Base-by-base conservation (phyloP, 805 yeast genomes). In the Ogataea kodamae region DNA sequence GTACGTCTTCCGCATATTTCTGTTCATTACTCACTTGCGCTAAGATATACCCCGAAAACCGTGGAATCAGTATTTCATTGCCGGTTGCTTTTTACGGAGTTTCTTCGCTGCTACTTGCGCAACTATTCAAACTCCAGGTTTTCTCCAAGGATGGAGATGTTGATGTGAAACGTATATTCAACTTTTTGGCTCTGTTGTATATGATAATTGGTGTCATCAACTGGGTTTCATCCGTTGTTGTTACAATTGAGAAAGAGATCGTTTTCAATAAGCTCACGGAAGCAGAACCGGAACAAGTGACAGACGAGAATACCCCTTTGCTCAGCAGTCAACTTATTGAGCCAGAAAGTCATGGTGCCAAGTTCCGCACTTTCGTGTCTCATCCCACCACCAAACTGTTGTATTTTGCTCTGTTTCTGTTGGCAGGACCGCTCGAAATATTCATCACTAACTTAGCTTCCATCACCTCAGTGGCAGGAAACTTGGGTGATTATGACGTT, bases 71-170 rank as follows among this genome's bases (percentile, higher is more conserved):
- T 19, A 86, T 90, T 26, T 81, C 94, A 33, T 70, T 83, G 27
- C 98, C 98, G 0, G 89, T 90, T 2, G 75, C 95, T 1, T 81
- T 81, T 43, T 89, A 82, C 57, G 98, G 97, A 1, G 51, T 87
- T 18, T 81, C 95, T 5, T 74, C 95, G 2, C 64, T 92, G 35
- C 58, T 89, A 29, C 81, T 84, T 3, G 72, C 95, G 0, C 88
- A 78, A 19, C 54, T 52, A 74, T 27, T 57, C 74, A 53, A 72
- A 68, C 39, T 52, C 69, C 15, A 43, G 46, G 6, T 62, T 65
- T 78, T 59, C 31, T 21, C 41, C 4, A 49, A 49, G 11, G 11
- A 33, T 12, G 48, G 42, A 1, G 24, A 32, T 3, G 50, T 82
- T 26, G 68, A 79, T 48, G 56, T 82, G 27, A 54, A 60, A 25